Base-by-base conservation (phyloP, 495 filamentous ascomycete species). In the Podospora appendiculata region DNA sequence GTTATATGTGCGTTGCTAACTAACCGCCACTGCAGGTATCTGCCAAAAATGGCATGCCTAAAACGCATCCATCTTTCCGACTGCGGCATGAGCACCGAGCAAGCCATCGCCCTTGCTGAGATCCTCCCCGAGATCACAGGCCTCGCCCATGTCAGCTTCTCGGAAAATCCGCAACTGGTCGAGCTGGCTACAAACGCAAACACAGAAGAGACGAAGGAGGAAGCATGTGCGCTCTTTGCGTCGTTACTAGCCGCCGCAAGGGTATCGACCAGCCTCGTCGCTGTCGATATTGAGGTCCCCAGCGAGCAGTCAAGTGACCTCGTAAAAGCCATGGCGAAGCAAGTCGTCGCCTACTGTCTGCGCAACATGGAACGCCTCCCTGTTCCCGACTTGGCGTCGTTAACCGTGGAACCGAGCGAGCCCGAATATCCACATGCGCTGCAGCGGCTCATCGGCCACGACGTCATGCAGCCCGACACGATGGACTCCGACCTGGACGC, bases 181-280 rank as follows among this genome's bases (percentile, higher is more conserved):
- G 74, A 77, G 13, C 68, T 95, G 32, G 52, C 63, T 19, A 83
- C 88, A 4, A 69, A 78, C 48, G 83, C 83, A 25, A 83, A 79
- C 34, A 85, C 78, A 36, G 87, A 93, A 52, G 82, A 79, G 34
- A 75, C 70, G 16, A 87, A 94, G 62, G 90, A 98, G 67, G 93
- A 97, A 67, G 90, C 92, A 0, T 95, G 88, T 59, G 93, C 93
- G 17, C 72, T 97, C 3, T 96, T 94, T 64, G 90, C 93, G 7
- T 95, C 90, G 14, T 74, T 97, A 50, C 86, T 96, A 70, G 87
- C 88, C 19, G 91, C 91, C 6, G 88, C 89, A 6, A 83, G 90
- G 18, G 86, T 96, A 0, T 93, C 89, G 11, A 76, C 81, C 16
- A 84, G 86, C 10, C 79, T 98, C 40, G 84, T 98, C 17, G 89